Percentiles rank a stretch among this genome's conserved stretches.
Evolutionary conservation across 441 rosid genomes (phyloP).

Genomic region (Syzygium syzygioides): DNA sequence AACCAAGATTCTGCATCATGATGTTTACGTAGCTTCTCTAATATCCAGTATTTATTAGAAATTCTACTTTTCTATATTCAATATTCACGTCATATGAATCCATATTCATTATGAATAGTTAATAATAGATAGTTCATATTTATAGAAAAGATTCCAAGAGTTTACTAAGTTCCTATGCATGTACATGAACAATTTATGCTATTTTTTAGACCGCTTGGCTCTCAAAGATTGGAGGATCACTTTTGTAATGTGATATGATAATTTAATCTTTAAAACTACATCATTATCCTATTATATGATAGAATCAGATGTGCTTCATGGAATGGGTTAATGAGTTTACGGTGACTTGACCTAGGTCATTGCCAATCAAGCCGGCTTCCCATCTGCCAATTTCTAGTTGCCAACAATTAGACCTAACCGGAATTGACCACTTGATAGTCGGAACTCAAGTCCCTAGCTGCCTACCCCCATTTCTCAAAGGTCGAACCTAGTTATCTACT

Average conservation of each 20-base stretch:
- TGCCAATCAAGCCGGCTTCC: background rate
- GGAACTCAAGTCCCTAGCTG: rapidly evolving
- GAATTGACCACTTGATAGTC: background rate
- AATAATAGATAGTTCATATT: background rate
- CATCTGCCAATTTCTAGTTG: background rate
- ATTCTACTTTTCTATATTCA: too few species aligned
- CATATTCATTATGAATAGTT: background rate
- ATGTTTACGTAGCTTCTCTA: background rate
- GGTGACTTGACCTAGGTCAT: background rate
- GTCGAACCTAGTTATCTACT: background rate
- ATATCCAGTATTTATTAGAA: too few species aligned
- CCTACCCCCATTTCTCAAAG: background rate
- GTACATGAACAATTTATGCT: background rate
- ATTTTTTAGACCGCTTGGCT: background rate
- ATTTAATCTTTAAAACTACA: background rate
- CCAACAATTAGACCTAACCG: background rate
- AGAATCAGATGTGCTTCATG: background rate
- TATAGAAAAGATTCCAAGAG: background rate
- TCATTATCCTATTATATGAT: background rate
- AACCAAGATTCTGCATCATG: rapidly evolving
- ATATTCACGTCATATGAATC: background rate
- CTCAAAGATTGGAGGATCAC: background rate
- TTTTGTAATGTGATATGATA: background rate
- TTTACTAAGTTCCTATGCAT: background rate
- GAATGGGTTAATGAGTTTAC: background rate